Conservation (phyloP, 2,329 filamentous ascomycete genomes). For the Davidsoniella australis region DNA sequence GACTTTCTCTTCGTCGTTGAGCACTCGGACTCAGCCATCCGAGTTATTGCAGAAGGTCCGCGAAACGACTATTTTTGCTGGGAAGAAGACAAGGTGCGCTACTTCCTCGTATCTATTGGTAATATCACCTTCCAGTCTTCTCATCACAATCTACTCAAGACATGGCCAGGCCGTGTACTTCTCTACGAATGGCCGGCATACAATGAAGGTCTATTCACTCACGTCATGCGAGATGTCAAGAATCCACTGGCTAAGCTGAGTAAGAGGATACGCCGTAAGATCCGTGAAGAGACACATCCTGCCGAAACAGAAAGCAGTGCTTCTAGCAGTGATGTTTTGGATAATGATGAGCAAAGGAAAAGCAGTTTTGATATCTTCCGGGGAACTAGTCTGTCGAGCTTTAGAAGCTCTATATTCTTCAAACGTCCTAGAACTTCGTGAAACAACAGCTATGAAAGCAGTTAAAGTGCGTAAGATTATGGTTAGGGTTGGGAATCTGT, state of each 20-base stretch:
- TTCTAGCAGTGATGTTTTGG: background rate
- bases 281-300: background rate
- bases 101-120: slow-evolving; percentile 9
- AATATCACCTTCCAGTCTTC: slow-evolving; percentile 10
- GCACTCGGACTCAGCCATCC: background rate
- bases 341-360: background rate
- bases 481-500: background rate
- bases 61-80: slow-evolving; percentile 11
- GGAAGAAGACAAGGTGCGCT: slow-evolving; percentile 11
- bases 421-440: background rate
- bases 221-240: slow-evolving; percentile 6
- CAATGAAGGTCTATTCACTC: slow-evolving; percentile 1
- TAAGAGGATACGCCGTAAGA: slow-evolving; percentile 2
- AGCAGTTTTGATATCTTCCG: slow-evolving; percentile 6
- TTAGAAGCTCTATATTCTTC: slow-evolving; percentile 2
- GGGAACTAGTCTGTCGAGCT: background rate
- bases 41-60: slow-evolving; percentile 9
- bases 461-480: too few relatives aligned
- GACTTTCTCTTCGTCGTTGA: background rate
- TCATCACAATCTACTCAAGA: slow-evolving; percentile 6
- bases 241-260: background rate
- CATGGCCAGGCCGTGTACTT: slow-evolving; percentile 8
- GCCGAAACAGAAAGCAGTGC: background rate
- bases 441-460: background rate
- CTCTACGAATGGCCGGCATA: slow-evolving; percentile 10